phyloP scores from a whole-genome alignment of 345 rosid genomes.

The Punica granatum region DNA sequence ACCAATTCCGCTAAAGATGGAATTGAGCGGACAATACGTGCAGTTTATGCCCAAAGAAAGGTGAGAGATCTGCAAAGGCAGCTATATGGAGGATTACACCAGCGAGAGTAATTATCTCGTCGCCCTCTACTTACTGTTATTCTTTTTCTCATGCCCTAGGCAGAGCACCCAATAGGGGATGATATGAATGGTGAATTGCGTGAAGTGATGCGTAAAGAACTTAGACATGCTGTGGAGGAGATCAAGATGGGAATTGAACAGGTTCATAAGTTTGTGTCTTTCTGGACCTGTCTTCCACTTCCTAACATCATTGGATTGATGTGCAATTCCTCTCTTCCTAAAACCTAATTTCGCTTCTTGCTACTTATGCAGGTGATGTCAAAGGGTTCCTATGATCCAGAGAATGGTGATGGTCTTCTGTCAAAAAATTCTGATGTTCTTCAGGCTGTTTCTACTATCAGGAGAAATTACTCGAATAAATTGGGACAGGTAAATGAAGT shows the following conservation, averaged over 20 bases:
- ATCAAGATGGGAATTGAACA: constrained; percentile 57
- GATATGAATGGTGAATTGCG: constrained; percentile 40
- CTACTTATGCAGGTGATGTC: constrained; percentile 37
- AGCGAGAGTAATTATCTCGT: neutral
- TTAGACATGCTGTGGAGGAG: constrained; percentile 65
- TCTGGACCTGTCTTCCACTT: constrained; percentile 1
- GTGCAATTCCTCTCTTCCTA: neutral
- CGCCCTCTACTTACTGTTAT: constrained; percentile 12
- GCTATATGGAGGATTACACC: neutral
- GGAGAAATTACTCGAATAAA: constrained; percentile 43
- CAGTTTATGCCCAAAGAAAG: constrained; percentile 72
- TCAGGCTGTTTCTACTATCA: constrained; percentile 35
- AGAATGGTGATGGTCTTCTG: constrained; percentile 23
- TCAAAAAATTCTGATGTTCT: constrained; percentile 31
- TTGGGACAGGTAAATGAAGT: constrained; percentile 46
- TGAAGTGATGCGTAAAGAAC: constrained; percentile 58
- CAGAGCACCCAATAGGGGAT: constrained; percentile 40
- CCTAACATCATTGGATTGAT: neutral
- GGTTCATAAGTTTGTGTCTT: constrained; percentile 23
- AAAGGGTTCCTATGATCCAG: constrained; percentile 33
- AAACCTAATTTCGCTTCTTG: neutral
- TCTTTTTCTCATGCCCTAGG: constrained; percentile 20
- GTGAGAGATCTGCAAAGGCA: constrained; percentile 25
- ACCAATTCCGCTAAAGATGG: constrained; percentile 33
- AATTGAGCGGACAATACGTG: constrained; percentile 52